phyloP scores from a whole-genome alignment of 78 protist species.

The Dictyostelium capitatum region DNA sequence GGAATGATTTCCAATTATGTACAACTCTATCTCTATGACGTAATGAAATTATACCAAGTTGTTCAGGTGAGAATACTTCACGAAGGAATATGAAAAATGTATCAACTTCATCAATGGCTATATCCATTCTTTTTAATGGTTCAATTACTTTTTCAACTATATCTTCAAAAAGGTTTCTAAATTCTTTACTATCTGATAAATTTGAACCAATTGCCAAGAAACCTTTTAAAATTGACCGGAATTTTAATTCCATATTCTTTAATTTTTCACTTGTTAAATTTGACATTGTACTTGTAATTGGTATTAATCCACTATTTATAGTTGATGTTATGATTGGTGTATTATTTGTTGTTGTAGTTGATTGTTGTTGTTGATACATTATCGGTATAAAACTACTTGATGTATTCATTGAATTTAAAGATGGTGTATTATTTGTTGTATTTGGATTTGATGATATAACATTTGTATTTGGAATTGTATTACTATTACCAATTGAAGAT shows the following conservation, averaged over 20 bases:
- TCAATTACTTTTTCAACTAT: slow-evolving; percentile 73
- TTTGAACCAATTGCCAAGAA: slow-evolving; percentile 51
- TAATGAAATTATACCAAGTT: slow-evolving; percentile 15
- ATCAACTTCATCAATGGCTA: slow-evolving; percentile 31
- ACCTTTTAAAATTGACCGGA: slow-evolving; percentile 63
- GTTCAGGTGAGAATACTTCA: slow-evolving; percentile 59
- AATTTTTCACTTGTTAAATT: slow-evolving; percentile 41
- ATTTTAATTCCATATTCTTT: slow-evolving; percentile 31
- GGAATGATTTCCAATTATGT: slow-evolving; percentile 69
- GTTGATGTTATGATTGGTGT: slow-evolving; percentile 13
- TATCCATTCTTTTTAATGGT: slow-evolving; percentile 57
- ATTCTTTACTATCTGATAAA: slow-evolving; percentile 75
- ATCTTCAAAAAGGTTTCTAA: slow-evolving; percentile 75
- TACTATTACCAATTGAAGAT: background rate
- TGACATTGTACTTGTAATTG: background rate
- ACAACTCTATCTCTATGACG: slow-evolving; percentile 58
- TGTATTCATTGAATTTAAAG: background rate
- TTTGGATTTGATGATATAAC: background rate
- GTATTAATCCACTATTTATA: background rate
- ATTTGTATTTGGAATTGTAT: background rate
- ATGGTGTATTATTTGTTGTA: background rate
- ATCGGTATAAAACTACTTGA: slow-evolving; percentile 26
- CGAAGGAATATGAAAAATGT: slow-evolving; percentile 35
- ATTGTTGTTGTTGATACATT: background rate
- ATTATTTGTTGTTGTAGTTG: background rate